These are phyloP conservation scores for Silene uniflora DNA, from an alignment of 148 eudicot species.

Conservation along the genomic window DNA sequence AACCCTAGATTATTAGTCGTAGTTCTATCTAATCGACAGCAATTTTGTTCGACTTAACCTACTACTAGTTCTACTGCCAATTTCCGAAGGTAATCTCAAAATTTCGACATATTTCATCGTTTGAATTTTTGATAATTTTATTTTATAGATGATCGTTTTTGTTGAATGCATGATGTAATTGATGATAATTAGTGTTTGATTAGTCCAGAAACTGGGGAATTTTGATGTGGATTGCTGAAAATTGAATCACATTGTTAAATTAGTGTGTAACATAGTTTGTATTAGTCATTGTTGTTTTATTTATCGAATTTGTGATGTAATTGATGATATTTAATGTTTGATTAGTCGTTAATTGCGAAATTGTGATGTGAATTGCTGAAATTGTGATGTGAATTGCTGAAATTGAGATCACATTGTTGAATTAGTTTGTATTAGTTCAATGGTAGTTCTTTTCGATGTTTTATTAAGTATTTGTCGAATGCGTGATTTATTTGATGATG, in stretches of 20 bases:
- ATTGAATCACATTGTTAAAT: conserved; percentile 19
- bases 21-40: not conserved
- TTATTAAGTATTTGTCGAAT: not conserved
- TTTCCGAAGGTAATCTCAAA: conserved; percentile 18
- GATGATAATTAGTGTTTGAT: not conserved
- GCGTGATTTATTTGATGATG: not conserved
- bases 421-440: not conserved
- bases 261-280: too few relatives aligned
- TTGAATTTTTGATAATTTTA: not conserved
- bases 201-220: not conserved
- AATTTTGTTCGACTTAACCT: not conserved
- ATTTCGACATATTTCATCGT: not conserved
- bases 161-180: not conserved
- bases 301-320: not conserved
- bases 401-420: conserved; percentile 19
- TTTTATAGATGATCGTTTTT: not conserved
- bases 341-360: too few relatives aligned
- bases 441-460: not conserved
- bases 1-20: conserved; percentile 20
- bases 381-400: not conserved
- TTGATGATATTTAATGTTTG: not conserved
- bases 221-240: not conserved
- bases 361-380: not conserved
- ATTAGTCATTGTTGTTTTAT: not conserved
- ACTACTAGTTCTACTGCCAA: not conserved